Conservation (phyloP, 331 rosid genomes). For the Rhamnella rubrinervis region DNA sequence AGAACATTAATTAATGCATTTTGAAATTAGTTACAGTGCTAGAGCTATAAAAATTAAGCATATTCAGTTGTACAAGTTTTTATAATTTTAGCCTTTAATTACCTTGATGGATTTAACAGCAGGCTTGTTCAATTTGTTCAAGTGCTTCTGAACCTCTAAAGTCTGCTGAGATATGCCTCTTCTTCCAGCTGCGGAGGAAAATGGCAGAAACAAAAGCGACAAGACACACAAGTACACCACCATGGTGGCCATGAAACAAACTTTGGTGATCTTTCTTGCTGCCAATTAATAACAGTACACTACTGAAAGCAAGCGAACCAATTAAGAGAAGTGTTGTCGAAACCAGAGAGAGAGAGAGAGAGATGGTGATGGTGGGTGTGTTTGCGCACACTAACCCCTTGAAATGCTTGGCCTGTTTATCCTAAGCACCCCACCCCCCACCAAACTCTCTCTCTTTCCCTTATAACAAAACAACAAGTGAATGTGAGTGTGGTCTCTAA, state of each 20-base stretch:
- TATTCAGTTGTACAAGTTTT: too few species aligned
- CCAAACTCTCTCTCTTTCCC: neutral
- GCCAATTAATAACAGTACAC: too few species aligned
- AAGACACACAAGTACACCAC: neutral
- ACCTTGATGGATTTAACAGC: constrained; percentile 73
- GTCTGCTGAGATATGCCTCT: constrained; percentile 42
- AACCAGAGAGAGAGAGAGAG: too few species aligned
- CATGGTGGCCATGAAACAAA: too few species aligned
- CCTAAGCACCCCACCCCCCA: neutral
- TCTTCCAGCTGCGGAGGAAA: constrained; percentile 50
- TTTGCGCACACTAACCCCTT: neutral
- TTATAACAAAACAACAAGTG: neutral
- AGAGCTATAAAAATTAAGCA: too few species aligned
- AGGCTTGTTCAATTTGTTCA: constrained; percentile 77
- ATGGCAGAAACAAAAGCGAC: constrained; percentile 12
- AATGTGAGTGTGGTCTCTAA: neutral
- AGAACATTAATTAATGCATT: neutral
- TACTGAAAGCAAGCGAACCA: too few species aligned
- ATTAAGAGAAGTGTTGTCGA: neutral
- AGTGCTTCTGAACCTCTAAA: constrained; percentile 58
- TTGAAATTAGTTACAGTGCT: too few species aligned
- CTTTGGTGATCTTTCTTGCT: too few species aligned
- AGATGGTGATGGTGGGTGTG: neutral
- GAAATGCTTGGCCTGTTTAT: neutral
- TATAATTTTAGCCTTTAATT: too few species aligned